These are phyloP conservation scores for Tephrocybe sp. DNA, from an alignment of 768 basidiomycete species.

Conservation along the genomic window DNA sequence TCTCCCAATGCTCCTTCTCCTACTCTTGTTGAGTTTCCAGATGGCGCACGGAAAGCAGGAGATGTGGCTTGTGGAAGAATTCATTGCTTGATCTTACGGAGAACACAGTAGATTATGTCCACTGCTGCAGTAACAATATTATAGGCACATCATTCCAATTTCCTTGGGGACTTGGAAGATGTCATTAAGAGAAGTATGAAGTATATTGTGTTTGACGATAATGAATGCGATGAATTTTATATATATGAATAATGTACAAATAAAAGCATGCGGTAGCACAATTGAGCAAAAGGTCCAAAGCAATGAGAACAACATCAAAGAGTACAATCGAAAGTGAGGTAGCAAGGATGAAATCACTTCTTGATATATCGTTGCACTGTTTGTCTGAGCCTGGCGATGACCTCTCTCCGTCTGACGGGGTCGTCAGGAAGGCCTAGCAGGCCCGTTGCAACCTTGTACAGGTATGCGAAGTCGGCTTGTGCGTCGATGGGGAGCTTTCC, in stretches of 20 bases:
- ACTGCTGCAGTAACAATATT: too few species aligned
- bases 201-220: too few species aligned
- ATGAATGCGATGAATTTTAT: too few species aligned
- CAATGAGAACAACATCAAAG: conserved; percentile 9
- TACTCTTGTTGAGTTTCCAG: too few species aligned
- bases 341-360: conserved; percentile 5
- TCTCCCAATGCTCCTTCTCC: too few species aligned
- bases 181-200: too few species aligned
- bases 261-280: not conserved
- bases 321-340: not conserved
- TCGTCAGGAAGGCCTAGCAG: conserved; percentile 53
- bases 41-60: too few species aligned
- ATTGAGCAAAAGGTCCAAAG: conserved; percentile 2
- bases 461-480: conserved; percentile 89
- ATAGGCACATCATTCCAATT: too few species aligned
- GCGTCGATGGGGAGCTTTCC: conserved; percentile 71
- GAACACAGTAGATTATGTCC: too few species aligned
- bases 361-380: conserved; percentile 24
- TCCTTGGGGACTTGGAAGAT: too few species aligned
- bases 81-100: too few species aligned
- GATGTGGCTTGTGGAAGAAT: too few species aligned
- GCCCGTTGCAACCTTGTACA: conserved; percentile 63
- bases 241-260: conserved; percentile 1
- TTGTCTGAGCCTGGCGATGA: conserved; percentile 54
- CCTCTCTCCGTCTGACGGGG: conserved; percentile 47